Evolutionary conservation across 2,329 filamentous ascomycete genomes (phyloP).

Genomic region (Fusarium poae): DNA sequence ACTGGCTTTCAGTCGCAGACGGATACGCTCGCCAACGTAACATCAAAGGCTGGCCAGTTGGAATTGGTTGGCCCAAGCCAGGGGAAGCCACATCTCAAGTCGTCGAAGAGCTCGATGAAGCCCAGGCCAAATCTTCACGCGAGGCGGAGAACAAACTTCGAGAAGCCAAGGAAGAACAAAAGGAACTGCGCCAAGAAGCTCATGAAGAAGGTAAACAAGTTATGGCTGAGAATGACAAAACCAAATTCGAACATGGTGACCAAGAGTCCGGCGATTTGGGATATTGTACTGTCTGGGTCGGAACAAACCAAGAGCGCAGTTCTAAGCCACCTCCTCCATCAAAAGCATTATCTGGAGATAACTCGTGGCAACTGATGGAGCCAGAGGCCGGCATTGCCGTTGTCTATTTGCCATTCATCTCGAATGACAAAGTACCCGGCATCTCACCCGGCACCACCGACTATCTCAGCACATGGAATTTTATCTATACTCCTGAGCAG

Average conservation of each 20-base stretch:
- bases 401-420: slow-evolving; percentile 89
- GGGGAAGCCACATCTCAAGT: slow-evolving; percentile 70
- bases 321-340: slow-evolving; percentile 65
- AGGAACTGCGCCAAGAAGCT: slow-evolving; percentile 48
- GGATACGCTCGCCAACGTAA: slow-evolving; percentile 92
- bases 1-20: slow-evolving; percentile 95
- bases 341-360: slow-evolving; percentile 70
- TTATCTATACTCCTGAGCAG: slow-evolving; percentile 92
- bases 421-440: slow-evolving; percentile 81
- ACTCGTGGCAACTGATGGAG: slow-evolving; percentile 74
- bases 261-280: slow-evolving; percentile 74
- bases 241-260: slow-evolving; percentile 58
- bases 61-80: slow-evolving; percentile 88
- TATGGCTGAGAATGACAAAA: slow-evolving; percentile 49
- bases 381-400: slow-evolving; percentile 88
- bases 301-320: slow-evolving; percentile 80
- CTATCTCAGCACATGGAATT: slow-evolving; percentile 97
- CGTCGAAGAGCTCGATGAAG: slow-evolving; percentile 72
- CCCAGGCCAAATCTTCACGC: slow-evolving; percentile 70
- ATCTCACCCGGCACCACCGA: slow-evolving; percentile 88
- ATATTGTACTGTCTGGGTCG: slow-evolving; percentile 97
- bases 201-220: slow-evolving; percentile 42
- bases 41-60: slow-evolving; percentile 94
- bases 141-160: slow-evolving; percentile 74
- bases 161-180: slow-evolving; percentile 67